These are phyloP conservation scores for Aegle marmelos DNA, from an alignment of 345 rosid genomes.

Conservation along the genomic window DNA sequence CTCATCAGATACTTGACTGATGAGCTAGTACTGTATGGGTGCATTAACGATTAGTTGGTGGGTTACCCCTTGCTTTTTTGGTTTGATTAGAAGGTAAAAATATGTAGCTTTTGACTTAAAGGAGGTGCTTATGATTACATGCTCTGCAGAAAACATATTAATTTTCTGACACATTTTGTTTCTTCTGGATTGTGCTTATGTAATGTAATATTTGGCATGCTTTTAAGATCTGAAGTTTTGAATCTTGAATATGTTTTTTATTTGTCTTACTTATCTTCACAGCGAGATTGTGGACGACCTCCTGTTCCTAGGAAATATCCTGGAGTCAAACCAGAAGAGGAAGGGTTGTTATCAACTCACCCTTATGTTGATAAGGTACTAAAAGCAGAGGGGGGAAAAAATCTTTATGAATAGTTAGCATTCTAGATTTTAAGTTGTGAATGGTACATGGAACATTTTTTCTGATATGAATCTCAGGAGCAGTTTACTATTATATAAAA, in stretches of 20 bases:
- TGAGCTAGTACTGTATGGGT: not conserved
- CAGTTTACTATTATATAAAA: not conserved
- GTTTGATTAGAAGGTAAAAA: no score
- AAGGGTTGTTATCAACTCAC: constrained; percentile 81
- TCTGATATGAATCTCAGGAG: not conserved
- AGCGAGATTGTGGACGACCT: constrained; percentile 93
- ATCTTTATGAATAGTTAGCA: not conserved
- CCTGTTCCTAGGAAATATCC: constrained; percentile 82
- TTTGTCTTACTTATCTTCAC: constrained; percentile 24
- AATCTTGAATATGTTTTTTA: not conserved
- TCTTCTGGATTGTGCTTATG: not conserved
- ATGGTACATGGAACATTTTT: not conserved
- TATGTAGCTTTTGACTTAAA: not conserved
- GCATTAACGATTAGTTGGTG: not conserved
- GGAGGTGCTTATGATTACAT: not conserved
- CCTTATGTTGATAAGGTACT: constrained; percentile 88
- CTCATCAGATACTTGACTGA: not conserved
- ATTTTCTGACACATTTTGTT: not conserved
- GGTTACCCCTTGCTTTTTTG: not conserved
- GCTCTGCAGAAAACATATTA: not conserved
- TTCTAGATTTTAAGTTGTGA: not conserved
- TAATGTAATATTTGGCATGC: not conserved
- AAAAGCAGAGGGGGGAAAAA: not conserved
- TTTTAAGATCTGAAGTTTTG: not conserved
- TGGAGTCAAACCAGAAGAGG: constrained; percentile 76